phyloP scores from a whole-genome alignment of 176 grass and related monocot species.

The sorghum (Sorghum bicolor) region DNA sequence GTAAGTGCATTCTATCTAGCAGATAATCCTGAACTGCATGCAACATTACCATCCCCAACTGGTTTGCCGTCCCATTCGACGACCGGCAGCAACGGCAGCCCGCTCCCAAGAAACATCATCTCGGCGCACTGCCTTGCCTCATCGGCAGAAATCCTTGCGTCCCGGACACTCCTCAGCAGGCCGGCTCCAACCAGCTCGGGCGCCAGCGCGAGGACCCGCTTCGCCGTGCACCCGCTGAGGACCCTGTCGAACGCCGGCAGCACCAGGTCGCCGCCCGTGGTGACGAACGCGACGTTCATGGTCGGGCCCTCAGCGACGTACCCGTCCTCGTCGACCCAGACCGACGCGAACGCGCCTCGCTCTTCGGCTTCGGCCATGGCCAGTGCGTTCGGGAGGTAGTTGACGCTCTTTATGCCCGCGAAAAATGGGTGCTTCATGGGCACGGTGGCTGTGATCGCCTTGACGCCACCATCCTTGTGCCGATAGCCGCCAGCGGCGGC shows the following conservation, averaged over 20 bases:
- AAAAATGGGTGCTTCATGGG: conserved; percentile 72
- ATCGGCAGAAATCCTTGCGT: conserved; percentile 16
- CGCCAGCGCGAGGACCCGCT: conserved; percentile 43
- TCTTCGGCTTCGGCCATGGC: conserved; percentile 55
- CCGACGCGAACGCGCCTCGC: conserved; percentile 38
- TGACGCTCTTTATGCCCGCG: conserved; percentile 60
- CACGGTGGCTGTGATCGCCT: conserved; percentile 35
- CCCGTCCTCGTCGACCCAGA: conserved; percentile 59
- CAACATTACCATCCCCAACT: conserved; percentile 58
- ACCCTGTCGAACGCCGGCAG: conserved; percentile 50
- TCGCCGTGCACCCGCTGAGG: conserved; percentile 67
- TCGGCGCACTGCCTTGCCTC: conserved; percentile 44
- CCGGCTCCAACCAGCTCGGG: conserved; percentile 46
- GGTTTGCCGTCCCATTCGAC: conserved; percentile 62
- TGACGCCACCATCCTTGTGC: too few species aligned
- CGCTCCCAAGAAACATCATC: conserved; percentile 68
- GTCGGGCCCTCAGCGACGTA: conserved; percentile 62
- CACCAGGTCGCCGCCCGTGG: conserved; percentile 22
- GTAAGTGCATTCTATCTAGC: too few species aligned
- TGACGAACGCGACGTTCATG: conserved; percentile 56
- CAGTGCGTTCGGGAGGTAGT: conserved; percentile 69
- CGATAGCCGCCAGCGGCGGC: too few species aligned
- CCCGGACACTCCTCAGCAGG: conserved; percentile 23
- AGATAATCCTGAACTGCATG: too few species aligned
- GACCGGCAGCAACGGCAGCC: conserved; percentile 46